These are phyloP conservation scores for Bertia moriformis DNA, from an alignment of 2,329 filamentous ascomycete genomes.

Conservation along the genomic window DNA sequence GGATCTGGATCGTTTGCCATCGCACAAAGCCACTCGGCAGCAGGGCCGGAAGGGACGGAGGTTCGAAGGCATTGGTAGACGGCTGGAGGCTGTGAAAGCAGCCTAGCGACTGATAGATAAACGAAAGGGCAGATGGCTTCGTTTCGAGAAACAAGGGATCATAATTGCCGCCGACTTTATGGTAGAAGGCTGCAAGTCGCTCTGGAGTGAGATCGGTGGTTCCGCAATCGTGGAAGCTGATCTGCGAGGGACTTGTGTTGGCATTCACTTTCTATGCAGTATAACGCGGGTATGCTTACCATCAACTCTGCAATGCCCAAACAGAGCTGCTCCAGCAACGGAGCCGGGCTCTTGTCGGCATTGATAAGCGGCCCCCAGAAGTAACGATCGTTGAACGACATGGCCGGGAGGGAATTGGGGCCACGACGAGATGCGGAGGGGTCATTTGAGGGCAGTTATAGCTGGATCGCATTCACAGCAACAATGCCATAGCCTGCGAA, in stretches of 20 bases:
- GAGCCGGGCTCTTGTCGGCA: slow-evolving; percentile 27
- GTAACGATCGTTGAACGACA: neutral
- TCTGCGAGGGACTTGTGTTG: no score
- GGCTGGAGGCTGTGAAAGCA: slow-evolving; percentile 50
- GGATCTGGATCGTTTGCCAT: slow-evolving; percentile 52
- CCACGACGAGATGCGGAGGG: neutral
- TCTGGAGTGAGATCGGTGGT: slow-evolving; percentile 16
- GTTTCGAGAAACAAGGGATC: slow-evolving; percentile 45
- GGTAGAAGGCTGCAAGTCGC: slow-evolving; percentile 29
- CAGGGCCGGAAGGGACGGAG: slow-evolving; percentile 41
- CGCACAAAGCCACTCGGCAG: slow-evolving; percentile 48
- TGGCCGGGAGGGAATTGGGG: neutral
- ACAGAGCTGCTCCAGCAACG: slow-evolving; percentile 27
- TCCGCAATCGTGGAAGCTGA: neutral
- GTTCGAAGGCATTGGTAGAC: slow-evolving; percentile 34
- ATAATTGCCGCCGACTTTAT: slow-evolving; percentile 29
- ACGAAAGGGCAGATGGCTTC: slow-evolving; percentile 39
- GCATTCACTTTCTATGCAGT: no score
- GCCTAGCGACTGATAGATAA: slow-evolving; percentile 51
- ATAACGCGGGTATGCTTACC: slow-evolving; percentile 15
- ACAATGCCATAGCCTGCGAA: no score
- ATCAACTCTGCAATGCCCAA: slow-evolving; percentile 28
- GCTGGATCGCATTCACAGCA: neutral
- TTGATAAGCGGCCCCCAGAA: slow-evolving; percentile 28
- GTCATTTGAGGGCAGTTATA: neutral